Conservation (phyloP, 1,284 basidiomycete species). For the Ceratobasidium sp. region DNA sequence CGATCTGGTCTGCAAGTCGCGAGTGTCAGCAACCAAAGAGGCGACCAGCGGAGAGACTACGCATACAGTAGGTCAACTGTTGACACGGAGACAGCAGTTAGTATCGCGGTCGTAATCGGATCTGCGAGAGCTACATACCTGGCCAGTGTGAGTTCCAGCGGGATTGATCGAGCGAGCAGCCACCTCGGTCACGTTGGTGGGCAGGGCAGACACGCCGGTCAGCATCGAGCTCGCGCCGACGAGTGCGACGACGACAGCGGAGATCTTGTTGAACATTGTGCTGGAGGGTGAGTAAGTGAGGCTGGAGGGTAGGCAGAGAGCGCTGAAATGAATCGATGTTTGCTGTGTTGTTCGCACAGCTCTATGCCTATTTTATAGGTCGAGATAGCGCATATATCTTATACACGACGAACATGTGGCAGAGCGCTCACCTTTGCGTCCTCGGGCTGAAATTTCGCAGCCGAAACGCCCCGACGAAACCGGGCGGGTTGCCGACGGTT, state of each 20-base stretch:
- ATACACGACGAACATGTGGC: no score
- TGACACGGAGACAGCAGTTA: neutral
- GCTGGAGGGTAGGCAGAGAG: neutral
- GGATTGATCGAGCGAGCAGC: conserved; percentile 32
- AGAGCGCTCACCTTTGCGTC: neutral
- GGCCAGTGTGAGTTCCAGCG: conserved; percentile 39
- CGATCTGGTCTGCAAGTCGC: conserved; percentile 21
- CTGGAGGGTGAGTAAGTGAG: neutral
- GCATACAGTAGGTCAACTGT: conserved; percentile 42
- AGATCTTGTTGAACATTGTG: conserved; percentile 42
- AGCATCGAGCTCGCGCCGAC: conserved; percentile 29
- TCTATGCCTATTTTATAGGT: neutral
- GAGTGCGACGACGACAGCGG: neutral
- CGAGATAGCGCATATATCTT: neutral
- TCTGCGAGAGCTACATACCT: conserved; percentile 7
- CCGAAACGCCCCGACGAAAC: conserved; percentile 8
- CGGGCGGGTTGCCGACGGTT: conserved; percentile 10
- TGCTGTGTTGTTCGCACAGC: neutral
- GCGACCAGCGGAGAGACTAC: neutral
- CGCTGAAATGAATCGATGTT: conserved; percentile 1
- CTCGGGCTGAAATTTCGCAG: conserved; percentile 13
- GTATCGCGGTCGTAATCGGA: neutral
- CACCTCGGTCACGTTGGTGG: conserved; percentile 32
- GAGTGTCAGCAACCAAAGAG: neutral
- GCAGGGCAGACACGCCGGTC: conserved; percentile 25